phyloP scores from a whole-genome alignment of 805 yeast species.

The Kuraishia piskuri region DNA sequence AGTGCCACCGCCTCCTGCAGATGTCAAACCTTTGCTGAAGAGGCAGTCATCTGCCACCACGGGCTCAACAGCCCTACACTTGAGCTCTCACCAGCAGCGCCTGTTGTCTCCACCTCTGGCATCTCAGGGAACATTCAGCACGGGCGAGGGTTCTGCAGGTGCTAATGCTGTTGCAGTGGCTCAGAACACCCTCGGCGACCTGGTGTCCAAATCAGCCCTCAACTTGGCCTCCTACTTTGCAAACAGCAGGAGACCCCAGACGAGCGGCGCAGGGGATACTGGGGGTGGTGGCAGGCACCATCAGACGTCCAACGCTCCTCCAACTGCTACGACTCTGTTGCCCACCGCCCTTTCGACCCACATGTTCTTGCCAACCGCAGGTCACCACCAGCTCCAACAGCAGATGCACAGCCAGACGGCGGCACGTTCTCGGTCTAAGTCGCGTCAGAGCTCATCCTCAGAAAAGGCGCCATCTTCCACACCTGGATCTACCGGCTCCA shows the following conservation, averaged over 20 bases:
- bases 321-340: conserved; percentile 44
- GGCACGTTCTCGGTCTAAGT: neutral
- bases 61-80: conserved; percentile 3
- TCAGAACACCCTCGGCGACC: conserved; percentile 12
- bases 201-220: conserved; percentile 30
- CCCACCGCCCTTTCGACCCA: conserved; percentile 58
- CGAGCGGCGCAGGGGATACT: neutral
- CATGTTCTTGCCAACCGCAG: conserved; percentile 46
- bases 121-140: neutral
- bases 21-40: conserved; percentile 8
- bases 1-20: conserved; percentile 7
- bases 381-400: conserved; percentile 13
- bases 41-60: conserved; percentile 11
- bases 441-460: neutral
- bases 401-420: neutral
- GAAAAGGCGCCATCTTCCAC: neutral
- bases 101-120: conserved; percentile 3
- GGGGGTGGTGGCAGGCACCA: conserved; percentile 20
- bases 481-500: neutral
- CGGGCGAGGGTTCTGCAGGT: neutral
- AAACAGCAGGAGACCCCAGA: conserved; percentile 23
- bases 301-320: conserved; percentile 43
- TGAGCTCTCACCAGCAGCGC: conserved; percentile 3
- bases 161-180: conserved; percentile 10
- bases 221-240: conserved; percentile 31